Base-by-base conservation (phyloP, 371 early-diverging fungal species). In the Apophysomyces trapeziformis region DNA sequence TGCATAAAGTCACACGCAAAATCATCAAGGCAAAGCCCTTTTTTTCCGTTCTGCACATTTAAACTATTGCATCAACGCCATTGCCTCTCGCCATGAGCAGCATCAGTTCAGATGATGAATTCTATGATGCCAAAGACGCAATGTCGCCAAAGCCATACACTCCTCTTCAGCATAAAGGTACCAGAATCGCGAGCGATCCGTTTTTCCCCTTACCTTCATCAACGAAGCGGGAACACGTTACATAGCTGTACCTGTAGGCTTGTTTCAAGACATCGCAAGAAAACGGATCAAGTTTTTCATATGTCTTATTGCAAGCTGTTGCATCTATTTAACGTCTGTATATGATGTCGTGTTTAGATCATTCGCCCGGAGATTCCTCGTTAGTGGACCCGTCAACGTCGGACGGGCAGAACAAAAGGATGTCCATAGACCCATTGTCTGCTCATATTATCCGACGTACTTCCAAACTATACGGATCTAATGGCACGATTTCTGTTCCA, bases 91-190 rank as follows among this genome's bases (percentile, higher is more conserved):
- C 11, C 7, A 50, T 50, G 54, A 26, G 21, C 9, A 50, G 54
- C 21, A 21, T 21, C 12, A 62, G 44, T 44, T 67, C 67, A 61
- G 67, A 67, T 45, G 67, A 67, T 13, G 57, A 67, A 32, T 67
- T 62, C 36, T 67, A 67, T 21, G 67, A 67, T 62, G 67, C 67
- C 3, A 61, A 57, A 46, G 67, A 67, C 18, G 14, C n/a, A n/a
- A 16, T 62, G 36, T 67, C 67, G 6, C 45, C 60, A 9, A 8
- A 21, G 16, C 38, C 11, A 21, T 62, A 62, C 8, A 21, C 14
- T 26, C 11, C 9, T 59, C 7, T 35, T 11, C 54, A 50, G 21
- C 54, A 50, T 7, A 9, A 5, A 50, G 9, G 21, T 21, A n/a
- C 21, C 5, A 18, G 21, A 9, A 21, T 21, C 21, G 16, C 21